These are phyloP conservation scores for Aspergillus funiculosus DNA, from an alignment of 495 filamentous ascomycete species.

Conservation along the genomic window DNA sequence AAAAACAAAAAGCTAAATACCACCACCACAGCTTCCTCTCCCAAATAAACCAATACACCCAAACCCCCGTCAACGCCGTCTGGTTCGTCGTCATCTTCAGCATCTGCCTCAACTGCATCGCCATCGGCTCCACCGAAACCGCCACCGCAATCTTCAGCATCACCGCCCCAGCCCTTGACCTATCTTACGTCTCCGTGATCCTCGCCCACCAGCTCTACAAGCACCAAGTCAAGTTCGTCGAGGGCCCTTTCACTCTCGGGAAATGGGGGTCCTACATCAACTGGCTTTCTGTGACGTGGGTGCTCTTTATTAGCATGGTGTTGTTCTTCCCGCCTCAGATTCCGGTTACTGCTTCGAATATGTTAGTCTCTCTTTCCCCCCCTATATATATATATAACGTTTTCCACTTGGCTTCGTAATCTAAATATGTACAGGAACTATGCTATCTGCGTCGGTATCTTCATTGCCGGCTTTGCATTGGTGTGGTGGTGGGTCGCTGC, in stretches of 20 bases:
- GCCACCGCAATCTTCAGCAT: conserved; percentile 66
- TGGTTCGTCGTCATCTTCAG: conserved; percentile 67
- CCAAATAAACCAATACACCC: conserved; percentile 51
- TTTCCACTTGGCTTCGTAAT: not conserved
- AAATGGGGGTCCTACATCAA: conserved; percentile 56
- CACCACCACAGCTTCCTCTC: conserved; percentile 44
- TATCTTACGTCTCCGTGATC: conserved; percentile 65
- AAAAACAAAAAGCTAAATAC: not conserved
- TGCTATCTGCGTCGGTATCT: conserved; percentile 57
- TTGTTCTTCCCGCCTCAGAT: conserved; percentile 59
- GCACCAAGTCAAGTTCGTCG: conserved; percentile 51
- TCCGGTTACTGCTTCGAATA: conserved; percentile 59
- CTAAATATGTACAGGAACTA: conserved; percentile 49
- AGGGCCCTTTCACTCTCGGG: conserved; percentile 61
- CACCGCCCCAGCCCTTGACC: conserved; percentile 62
- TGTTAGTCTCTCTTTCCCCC: conserved; percentile 33
- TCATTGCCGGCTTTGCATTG: conserved; percentile 56
- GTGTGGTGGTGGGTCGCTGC: conserved; percentile 63
- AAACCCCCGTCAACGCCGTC: conserved; percentile 63
- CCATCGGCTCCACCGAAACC: conserved; percentile 61
- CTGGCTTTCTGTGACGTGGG: conserved; percentile 56
- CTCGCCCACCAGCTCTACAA: conserved; percentile 58
- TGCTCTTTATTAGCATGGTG: conserved; percentile 60
- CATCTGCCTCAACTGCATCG: conserved; percentile 56
- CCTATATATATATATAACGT: not conserved